These are phyloP conservation scores for Vitis cinerea DNA, from an alignment of 164 flowering plant genomes.

Conservation along the genomic window DNA sequence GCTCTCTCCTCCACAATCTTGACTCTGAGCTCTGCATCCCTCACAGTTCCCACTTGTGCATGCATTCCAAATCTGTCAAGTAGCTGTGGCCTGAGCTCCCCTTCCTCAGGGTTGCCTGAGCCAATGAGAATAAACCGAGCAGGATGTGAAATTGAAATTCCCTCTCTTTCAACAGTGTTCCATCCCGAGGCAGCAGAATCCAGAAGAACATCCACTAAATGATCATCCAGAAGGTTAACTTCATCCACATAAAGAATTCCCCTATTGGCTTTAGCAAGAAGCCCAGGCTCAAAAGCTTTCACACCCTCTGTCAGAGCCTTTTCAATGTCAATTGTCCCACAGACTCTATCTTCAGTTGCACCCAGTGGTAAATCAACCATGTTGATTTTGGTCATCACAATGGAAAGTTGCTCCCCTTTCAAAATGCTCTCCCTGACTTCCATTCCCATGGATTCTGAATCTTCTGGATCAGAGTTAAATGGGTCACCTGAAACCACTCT, in stretches of 20 bases:
- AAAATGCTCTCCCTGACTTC: constrained; percentile 71
- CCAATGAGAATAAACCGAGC: constrained; percentile 93
- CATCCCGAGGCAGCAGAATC: constrained; percentile 98
- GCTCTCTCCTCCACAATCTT: constrained; percentile 97
- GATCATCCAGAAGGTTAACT: constrained; percentile 93
- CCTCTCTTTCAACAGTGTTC: constrained; percentile 98
- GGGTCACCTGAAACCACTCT: constrained; percentile 81
- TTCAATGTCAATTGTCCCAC: constrained; percentile 96
- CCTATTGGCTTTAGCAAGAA: constrained; percentile 90
- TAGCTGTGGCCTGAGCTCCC: constrained; percentile 95
- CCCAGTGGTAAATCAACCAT: constrained; percentile 98
- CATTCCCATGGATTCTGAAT: constrained; percentile 80
- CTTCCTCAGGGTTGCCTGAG: constrained; percentile 98
- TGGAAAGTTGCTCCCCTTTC: constrained; percentile 57
- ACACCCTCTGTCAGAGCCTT: constrained; percentile 96
- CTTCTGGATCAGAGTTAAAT: constrained; percentile 91
- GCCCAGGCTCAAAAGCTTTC: constrained; percentile 97
- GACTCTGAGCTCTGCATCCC: constrained; percentile 93
- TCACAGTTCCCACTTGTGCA: constrained; percentile 95
- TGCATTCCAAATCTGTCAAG: constrained; percentile 99
- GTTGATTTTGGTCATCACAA: constrained; percentile 66
- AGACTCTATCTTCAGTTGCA: constrained; percentile 94
- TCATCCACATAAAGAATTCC: constrained; percentile 98
- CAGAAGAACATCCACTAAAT: constrained; percentile 83
- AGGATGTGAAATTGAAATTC: constrained; percentile 98